phyloP scores from a whole-genome alignment of 2,329 filamentous ascomycete species.

The Alternaria alternata region DNA sequence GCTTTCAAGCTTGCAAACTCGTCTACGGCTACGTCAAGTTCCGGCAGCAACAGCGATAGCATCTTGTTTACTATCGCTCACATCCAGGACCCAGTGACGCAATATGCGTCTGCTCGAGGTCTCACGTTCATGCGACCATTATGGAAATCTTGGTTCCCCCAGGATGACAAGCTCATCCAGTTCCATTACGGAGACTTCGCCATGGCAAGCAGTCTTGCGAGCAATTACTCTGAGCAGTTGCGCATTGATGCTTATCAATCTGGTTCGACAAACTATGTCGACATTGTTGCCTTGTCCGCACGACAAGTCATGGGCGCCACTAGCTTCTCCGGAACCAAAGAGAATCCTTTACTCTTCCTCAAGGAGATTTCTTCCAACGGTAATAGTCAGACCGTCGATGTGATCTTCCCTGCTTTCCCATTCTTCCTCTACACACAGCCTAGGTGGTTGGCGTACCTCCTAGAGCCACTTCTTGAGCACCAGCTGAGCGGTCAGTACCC shows the following conservation, averaged over 20 bases:
- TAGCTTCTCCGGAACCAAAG: constrained; percentile 74
- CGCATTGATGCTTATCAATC: constrained; percentile 75
- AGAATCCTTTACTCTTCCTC: constrained; percentile 77
- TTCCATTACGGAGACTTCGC: constrained; percentile 81
- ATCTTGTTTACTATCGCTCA: constrained; percentile 79
- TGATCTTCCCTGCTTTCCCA: constrained; percentile 85
- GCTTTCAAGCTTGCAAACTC: constrained; percentile 43
- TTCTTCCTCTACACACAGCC: constrained; percentile 90
- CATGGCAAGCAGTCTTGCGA: constrained; percentile 68
- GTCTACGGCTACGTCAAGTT: constrained; percentile 7
- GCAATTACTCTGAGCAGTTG: constrained; percentile 77
- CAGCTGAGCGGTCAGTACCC: constrained; percentile 84
- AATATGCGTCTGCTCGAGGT: constrained; percentile 79
- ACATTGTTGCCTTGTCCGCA: constrained; percentile 79
- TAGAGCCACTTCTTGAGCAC: constrained; percentile 83
- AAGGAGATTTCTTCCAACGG: constrained; percentile 89
- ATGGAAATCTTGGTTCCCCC: constrained; percentile 78
- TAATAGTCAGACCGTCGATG: constrained; percentile 85
- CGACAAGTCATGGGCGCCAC: constrained; percentile 83
- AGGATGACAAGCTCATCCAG: constrained; percentile 68
- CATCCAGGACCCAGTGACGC: constrained; percentile 79
- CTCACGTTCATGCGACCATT: constrained; percentile 80
- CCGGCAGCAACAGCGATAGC: constrained; percentile 56
- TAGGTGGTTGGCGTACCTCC: constrained; percentile 77
- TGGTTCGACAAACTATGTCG: constrained; percentile 76